Evolutionary conservation across 495 filamentous ascomycete genomes (phyloP).

Genomic region (Podospora sp.): DNA sequence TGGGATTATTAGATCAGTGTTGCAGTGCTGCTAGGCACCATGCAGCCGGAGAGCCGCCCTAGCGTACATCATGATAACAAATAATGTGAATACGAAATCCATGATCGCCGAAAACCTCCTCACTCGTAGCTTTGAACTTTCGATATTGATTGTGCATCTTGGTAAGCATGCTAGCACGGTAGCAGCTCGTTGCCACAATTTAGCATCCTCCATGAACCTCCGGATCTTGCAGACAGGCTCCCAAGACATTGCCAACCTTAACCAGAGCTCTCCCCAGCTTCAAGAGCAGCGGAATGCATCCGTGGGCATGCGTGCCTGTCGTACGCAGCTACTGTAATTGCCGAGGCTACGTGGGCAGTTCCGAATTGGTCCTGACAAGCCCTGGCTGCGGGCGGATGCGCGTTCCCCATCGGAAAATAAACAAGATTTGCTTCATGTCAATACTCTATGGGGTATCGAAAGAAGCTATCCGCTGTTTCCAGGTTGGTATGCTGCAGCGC

Average conservation of each 20-base stretch:
- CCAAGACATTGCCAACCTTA: background rate
- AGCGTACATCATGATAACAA: background rate
- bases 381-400: background rate
- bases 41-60: background rate
- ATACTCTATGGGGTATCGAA: background rate
- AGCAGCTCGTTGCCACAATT: background rate
- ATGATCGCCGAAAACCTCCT: background rate
- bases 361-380: background rate
- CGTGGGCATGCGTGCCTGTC: background rate
- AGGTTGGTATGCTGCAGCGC: too few species aligned
- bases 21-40: background rate
- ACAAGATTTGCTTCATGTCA: background rate
- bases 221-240: background rate
- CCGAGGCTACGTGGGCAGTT: background rate
- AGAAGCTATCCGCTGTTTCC: background rate
- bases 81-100: background rate
- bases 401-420: background rate
- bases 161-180: background rate
- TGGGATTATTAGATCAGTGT: background rate
- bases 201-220: background rate
- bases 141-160: background rate
- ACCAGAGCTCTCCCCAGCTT: background rate
- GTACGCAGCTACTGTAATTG: background rate
- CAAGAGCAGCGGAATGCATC: background rate
- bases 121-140: too few species aligned